These are phyloP conservation scores for Tetradesmus lagerheimii DNA, from an alignment of 139 green algal genomes.

Conservation along the genomic window DNA sequence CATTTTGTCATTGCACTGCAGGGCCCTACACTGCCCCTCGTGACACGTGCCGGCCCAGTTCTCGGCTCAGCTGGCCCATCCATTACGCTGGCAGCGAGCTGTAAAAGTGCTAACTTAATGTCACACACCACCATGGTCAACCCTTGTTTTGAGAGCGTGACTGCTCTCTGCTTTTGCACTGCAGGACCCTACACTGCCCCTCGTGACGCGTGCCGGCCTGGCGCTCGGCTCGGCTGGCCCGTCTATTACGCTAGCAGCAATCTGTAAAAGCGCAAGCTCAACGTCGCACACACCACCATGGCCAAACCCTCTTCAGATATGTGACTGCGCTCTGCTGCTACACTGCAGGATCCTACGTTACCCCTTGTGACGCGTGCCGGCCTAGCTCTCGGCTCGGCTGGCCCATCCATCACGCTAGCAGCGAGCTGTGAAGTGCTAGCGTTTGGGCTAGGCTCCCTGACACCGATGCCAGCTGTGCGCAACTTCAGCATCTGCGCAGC, in stretches of 20 bases:
- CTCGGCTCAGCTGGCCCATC: conserved; percentile 83
- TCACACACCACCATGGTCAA: not conserved
- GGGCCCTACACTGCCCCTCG: conserved; percentile 60
- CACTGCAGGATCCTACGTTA: conserved; percentile 51
- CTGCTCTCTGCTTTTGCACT: not conserved
- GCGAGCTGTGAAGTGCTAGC: conserved; percentile 79
- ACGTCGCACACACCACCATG: not conserved
- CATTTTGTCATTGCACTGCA: conserved; percentile 35
- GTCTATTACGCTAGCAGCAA: conserved; percentile 89
- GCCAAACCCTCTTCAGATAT: not conserved
- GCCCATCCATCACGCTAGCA: conserved; percentile 91
- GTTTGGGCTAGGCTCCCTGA: conserved; percentile 83
- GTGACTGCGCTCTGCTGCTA: conserved; percentile 62
- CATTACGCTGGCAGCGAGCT: conserved; percentile 84
- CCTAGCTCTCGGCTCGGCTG: conserved; percentile 76
- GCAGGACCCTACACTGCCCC: conserved; percentile 59
- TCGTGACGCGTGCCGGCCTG: conserved; percentile 70
- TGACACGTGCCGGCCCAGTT: conserved; percentile 71
- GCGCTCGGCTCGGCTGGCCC: conserved; percentile 82
- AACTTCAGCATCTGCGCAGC: conserved; percentile 89
- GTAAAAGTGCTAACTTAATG: not conserved
- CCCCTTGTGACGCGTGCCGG: conserved; percentile 74
- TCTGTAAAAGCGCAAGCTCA: not conserved
- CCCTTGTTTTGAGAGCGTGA: not conserved
- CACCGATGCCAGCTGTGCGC: conserved; percentile 87